A percentile compares a stretch with the other conserved stretches of the same genome.
Conservation (phyloP, 2,329 filamentous ascomycete genomes). For the Trichoderma pleuroti region DNA sequence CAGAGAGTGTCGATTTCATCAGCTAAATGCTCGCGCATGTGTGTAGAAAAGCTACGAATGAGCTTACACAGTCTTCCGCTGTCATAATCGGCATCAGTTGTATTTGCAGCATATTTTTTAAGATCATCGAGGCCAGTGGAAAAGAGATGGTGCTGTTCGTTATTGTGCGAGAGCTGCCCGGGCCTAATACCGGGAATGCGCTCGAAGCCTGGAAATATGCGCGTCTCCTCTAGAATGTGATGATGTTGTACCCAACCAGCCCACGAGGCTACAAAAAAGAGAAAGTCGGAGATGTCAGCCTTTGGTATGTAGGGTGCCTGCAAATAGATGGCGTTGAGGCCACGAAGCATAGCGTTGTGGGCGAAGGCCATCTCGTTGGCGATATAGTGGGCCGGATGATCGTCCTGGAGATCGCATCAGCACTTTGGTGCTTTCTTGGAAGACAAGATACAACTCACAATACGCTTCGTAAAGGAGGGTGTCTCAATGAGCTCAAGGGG, state of each 20-base stretch:
- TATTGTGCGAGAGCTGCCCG: not conserved
- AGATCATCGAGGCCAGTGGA: not conserved
- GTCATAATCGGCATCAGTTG: not conserved
- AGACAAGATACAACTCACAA: not conserved
- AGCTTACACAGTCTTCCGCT: not conserved
- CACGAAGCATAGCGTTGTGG: not conserved
- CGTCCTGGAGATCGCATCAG: not conserved
- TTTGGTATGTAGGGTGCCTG: not conserved
- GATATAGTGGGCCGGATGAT: not conserved
- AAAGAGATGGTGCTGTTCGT: not conserved
- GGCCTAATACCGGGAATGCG: not conserved
- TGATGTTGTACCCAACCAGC: not conserved
- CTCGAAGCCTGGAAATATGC: not conserved
- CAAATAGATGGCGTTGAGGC: not conserved
- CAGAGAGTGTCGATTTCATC: not conserved
- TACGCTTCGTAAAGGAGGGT: not conserved
- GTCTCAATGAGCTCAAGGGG: not conserved
- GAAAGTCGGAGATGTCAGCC: not conserved
- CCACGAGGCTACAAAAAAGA: not conserved
- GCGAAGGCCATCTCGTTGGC: not conserved
- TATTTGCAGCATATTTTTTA: not conserved
- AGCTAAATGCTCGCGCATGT: not conserved
- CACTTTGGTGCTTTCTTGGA: too few species aligned
- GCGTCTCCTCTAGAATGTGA: not conserved
- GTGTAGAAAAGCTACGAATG: not conserved